phyloP scores from a whole-genome alignment of 2,329 filamentous ascomycete species.

The Fusarium drepaniforme region DNA sequence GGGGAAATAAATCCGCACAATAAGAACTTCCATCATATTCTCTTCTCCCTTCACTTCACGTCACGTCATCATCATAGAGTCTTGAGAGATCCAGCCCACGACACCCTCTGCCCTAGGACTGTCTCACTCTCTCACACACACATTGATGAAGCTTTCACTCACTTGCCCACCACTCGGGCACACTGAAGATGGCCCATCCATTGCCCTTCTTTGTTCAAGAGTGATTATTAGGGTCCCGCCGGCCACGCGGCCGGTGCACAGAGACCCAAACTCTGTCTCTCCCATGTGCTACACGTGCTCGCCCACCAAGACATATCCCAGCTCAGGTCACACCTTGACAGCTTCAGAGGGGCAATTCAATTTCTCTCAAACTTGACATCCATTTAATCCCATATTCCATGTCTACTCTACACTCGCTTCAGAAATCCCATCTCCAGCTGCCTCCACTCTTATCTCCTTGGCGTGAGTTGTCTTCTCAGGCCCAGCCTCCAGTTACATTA shows the following conservation, averaged over 20 bases:
- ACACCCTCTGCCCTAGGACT: slow-evolving; percentile 21
- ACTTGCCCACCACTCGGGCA: background rate
- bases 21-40: slow-evolving; percentile 13
- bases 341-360: background rate
- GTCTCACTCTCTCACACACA: slow-evolving; percentile 24
- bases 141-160: background rate
- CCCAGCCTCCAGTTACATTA: background rate
- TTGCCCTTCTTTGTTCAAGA: background rate
- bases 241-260: slow-evolving; percentile 22
- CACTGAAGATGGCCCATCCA: background rate
- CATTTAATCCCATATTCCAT: background rate
- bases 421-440: background rate
- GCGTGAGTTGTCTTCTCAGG: background rate
- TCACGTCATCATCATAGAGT: background rate
- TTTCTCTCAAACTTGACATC: background rate
- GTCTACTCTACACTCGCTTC: slow-evolving; percentile 1
- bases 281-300: background rate
- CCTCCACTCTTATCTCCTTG: slow-evolving; percentile 5
- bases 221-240: background rate
- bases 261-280: slow-evolving; percentile 6
- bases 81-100: slow-evolving; percentile 3
- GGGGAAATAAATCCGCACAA: background rate
- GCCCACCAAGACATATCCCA: slow-evolving; percentile 3
- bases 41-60: background rate
- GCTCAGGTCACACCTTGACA: slow-evolving; percentile 3